Conservation (phyloP, 805 yeast species). For the Candida incommunis region DNA sequence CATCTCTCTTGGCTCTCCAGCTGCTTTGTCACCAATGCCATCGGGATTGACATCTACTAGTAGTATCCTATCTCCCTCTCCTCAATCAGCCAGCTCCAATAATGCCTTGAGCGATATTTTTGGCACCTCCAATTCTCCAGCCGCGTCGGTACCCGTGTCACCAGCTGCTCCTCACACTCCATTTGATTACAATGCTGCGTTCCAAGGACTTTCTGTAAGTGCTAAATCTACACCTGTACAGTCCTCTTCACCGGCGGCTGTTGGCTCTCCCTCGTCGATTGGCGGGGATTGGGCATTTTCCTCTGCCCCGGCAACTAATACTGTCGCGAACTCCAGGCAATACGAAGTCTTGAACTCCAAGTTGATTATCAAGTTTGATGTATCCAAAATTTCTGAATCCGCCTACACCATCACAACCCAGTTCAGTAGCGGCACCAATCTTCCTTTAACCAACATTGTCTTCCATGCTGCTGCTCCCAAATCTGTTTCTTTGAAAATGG, state of each 20-base stretch:
- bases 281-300: constrained; percentile 3
- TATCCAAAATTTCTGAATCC: constrained; percentile 23
- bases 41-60: constrained; percentile 14
- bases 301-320: constrained; percentile 5
- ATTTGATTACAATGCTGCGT: not conserved
- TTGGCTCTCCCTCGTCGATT: constrained; percentile 5
- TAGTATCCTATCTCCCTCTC: not conserved
- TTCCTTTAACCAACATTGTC: constrained; percentile 35
- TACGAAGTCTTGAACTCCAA: constrained; percentile 17
- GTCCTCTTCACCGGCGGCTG: constrained; percentile 18
- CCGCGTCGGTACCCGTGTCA: constrained; percentile 2
- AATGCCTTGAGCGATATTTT: constrained; percentile 3
- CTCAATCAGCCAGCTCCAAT: constrained; percentile 8
- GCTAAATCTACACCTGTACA: constrained; percentile 10
- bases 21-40: constrained; percentile 13
- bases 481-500: constrained; percentile 38
- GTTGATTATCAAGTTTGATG: constrained; percentile 36
- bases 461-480: constrained; percentile 64
- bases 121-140: constrained; percentile 4
- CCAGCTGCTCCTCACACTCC: constrained; percentile 7
- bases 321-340: constrained; percentile 9
- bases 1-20: constrained; percentile 25
- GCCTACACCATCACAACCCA: constrained; percentile 31
- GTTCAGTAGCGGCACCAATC: constrained; percentile 36
- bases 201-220: not conserved